Percentiles rank a stretch among this genome's conserved stretches.
Evolutionary conservation across 768 basidiomycete genomes (phyloP).

Genomic region (Sistotremastrum suecicum): DNA sequence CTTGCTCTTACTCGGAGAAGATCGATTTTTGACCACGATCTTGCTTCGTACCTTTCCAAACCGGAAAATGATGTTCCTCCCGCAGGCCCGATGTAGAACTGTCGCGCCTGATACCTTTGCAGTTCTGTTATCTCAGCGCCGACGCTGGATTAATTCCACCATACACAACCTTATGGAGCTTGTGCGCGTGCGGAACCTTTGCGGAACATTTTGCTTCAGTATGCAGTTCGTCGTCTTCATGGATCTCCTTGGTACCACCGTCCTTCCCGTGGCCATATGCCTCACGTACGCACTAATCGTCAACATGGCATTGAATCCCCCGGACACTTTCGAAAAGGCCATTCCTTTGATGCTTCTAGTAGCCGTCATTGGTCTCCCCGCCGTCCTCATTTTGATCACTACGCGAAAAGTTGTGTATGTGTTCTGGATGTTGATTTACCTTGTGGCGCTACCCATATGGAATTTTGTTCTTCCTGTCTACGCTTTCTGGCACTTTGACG

Average conservation of each 20-base stretch:
- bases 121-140: slow-evolving; percentile 87
- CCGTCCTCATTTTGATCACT: slow-evolving; percentile 82
- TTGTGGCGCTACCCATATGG: slow-evolving; percentile 88
- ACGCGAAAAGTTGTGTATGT: slow-evolving; percentile 92
- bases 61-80: slow-evolving; percentile 98
- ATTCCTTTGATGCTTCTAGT: slow-evolving; percentile 84
- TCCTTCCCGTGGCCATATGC: slow-evolving; percentile 85
- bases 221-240: slow-evolving; percentile 99
- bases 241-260: slow-evolving; percentile 85
- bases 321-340: slow-evolving; percentile 75
- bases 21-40: slow-evolving; percentile 96
- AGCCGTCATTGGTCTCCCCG: slow-evolving; percentile 88
- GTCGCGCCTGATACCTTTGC: slow-evolving; percentile 93
- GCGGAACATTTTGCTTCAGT: slow-evolving; percentile 99
- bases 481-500: slow-evolving; percentile 98
- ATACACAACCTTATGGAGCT: slow-evolving; percentile 99
- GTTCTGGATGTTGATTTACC: slow-evolving; percentile 96
- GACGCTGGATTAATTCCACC: slow-evolving; percentile 99
- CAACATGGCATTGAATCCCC: slow-evolving; percentile 67
- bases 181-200: slow-evolving; percentile 88
- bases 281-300: slow-evolving; percentile 84
- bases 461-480: slow-evolving; percentile 90
- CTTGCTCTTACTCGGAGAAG: slow-evolving; percentile 88
- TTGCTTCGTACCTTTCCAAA: slow-evolving; percentile 95
- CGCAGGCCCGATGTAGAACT: slow-evolving; percentile 89